These are phyloP conservation scores for Evernia prunastri DNA, from an alignment of 495 filamentous ascomycete genomes.

Conservation along the genomic window DNA sequence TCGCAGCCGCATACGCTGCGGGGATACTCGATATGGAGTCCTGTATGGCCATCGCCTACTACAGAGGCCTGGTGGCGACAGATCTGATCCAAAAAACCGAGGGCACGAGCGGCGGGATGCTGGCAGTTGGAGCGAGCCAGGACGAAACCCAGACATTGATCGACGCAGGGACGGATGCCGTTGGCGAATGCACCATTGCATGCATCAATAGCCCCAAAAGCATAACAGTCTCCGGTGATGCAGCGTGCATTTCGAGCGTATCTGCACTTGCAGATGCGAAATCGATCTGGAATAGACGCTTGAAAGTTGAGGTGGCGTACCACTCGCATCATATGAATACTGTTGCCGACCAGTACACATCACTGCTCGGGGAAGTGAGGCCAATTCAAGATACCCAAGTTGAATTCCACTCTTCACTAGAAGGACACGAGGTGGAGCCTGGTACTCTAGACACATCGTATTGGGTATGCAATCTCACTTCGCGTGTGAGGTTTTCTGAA, in stretches of 20 bases:
- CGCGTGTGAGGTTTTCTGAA: constrained; percentile 5
- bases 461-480: constrained; percentile 7
- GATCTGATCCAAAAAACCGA: neutral
- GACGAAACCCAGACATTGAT: neutral
- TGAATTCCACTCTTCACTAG: neutral
- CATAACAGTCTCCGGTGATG: constrained; percentile 38
- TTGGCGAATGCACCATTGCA: neutral
- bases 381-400: neutral
- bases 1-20: constrained; percentile 34
- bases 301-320: constrained; percentile 46
- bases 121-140: constrained; percentile 1
- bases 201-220: constrained; percentile 23
- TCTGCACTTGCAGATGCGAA: constrained; percentile 38
- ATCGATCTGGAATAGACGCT: constrained; percentile 32
- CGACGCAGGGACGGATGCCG: constrained; percentile 19
- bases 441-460: neutral
- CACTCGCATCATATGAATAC: constrained; percentile 48
- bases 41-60: constrained; percentile 29
- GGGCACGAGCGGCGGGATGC: neutral
- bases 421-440: neutral
- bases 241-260: constrained; percentile 38
- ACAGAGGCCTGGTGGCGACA: constrained; percentile 28
- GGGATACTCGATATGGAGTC: constrained; percentile 1
- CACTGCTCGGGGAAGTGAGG: neutral
- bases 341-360: constrained; percentile 34